Base-by-base conservation (phyloP, 331 rosid species). In the Telfairia occidentalis region DNA sequence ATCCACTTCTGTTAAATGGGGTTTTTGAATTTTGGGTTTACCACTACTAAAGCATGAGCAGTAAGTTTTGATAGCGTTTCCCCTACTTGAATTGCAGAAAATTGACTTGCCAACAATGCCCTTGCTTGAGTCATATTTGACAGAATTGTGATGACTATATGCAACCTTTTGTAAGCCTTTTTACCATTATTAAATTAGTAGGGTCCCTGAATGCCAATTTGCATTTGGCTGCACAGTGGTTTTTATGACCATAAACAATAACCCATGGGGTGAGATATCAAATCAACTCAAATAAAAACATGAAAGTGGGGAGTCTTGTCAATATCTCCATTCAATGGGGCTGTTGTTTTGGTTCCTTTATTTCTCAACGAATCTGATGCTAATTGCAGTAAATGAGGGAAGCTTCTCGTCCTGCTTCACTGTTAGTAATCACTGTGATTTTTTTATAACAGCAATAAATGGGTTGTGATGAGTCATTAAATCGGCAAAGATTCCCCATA, bases 231-330 rank as follows among this genome's bases (percentile, higher is more conserved):
- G 80, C 71, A 59, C 80, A 74, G 84, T 81, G 79, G 63, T 78
- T 71, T 77, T 77, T 85, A 81, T 73, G 84, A 89, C 81, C 77
- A 29, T 29, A 59, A 76, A 71, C 85, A 83, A 78, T 81, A 73
- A 76, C 82, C 82, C 75, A 74, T 75, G 86, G 67, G 79, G 76
- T 78, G 89, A 84, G 83, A 78, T 76, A 92, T 87, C 92, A 83
- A 82, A 66, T 90, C 86, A 82, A 81, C 71, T 78, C 86, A 63
- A 76, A 67, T 81, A 81, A 79, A 78, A 83, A 78, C 84, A 83
- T 29, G 78, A 76, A 74, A 65, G 65, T 74, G 71, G 74, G 77
- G 81, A 76, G 90, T 89, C 83, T 78, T 83, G 96, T 88, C 90
- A 79, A 78, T 83, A 63, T 85, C 82, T 78, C 73, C 81, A 83